A percentile compares a stretch with the other conserved stretches of the same genome.
Evolutionary conservation across 2,329 filamentous ascomycete species (phyloP).

Genomic region (Diaporthe citri): DNA sequence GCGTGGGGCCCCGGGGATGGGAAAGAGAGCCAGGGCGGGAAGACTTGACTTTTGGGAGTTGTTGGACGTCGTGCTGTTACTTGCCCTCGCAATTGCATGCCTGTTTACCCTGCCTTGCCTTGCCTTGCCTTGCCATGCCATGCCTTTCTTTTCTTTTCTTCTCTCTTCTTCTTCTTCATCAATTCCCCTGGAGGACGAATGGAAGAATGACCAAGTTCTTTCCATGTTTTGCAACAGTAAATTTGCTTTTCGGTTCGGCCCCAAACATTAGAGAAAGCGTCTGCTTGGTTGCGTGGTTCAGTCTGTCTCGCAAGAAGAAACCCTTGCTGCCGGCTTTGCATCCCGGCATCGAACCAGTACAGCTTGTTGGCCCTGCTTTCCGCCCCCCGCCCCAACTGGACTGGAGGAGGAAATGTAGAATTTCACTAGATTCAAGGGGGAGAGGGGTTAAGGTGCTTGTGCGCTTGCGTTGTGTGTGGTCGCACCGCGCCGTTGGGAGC

Average conservation of each 20-base stretch:
- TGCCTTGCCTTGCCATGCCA: background rate
- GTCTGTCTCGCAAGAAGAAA: slow-evolving; percentile 6
- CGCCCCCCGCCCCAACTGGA: slow-evolving; percentile 6
- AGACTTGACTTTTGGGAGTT: slow-evolving; percentile 1
- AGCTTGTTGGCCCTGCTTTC: slow-evolving; percentile 11
- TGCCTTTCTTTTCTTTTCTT: background rate
- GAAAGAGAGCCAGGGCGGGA: slow-evolving; percentile 10
- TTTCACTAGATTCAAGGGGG: slow-evolving; percentile 20
- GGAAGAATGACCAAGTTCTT: background rate
- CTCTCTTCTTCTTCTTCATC: background rate
- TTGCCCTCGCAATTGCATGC: slow-evolving; percentile 18
- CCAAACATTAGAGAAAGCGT: slow-evolving; percentile 15
- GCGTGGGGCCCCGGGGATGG: background rate
- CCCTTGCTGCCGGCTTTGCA: slow-evolving; percentile 9
- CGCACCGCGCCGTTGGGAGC: background rate
- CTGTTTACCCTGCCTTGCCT: background rate
- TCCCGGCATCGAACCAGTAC: slow-evolving; percentile 4
- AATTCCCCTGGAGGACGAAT: slow-evolving; percentile 2
- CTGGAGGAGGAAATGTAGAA: background rate
- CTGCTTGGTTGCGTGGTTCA: background rate
- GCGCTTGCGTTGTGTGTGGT: background rate
- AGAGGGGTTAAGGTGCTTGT: background rate
- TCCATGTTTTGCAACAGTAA: background rate
- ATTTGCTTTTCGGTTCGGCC: background rate
- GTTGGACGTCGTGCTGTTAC: slow-evolving; percentile 11